These are phyloP conservation scores for Fusarium proliferatum DNA, from an alignment of 2,329 filamentous ascomycete genomes.

Conservation along the genomic window DNA sequence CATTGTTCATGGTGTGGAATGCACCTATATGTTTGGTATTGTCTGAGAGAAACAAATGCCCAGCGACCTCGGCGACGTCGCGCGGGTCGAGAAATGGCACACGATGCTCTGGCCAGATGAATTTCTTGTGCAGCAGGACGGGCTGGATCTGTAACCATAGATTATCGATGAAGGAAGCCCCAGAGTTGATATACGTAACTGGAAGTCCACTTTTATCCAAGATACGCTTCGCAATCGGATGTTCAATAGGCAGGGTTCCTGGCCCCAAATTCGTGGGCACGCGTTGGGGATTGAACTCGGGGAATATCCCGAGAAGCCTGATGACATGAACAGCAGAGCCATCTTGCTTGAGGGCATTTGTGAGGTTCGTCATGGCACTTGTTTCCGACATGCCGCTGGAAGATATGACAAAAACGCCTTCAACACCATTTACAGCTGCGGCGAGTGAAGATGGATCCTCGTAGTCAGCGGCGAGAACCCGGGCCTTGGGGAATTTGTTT, in stretches of 20 bases:
- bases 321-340: neutral
- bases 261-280: fast-evolving
- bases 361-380: neutral
- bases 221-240: neutral
- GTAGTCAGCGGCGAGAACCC: fast-evolving
- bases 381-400: neutral
- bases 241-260: neutral
- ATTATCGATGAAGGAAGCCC: neutral
- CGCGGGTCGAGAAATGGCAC: neutral
- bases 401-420: neutral
- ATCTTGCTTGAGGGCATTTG: fast-evolving
- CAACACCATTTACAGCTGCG: fast-evolving
- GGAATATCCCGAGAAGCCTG: neutral
- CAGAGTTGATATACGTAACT: fast-evolving
- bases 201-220: neutral
- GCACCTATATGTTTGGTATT: fast-evolving
- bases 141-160: neutral
- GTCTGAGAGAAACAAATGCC: neutral
- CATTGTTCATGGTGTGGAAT: neutral
- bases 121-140: neutral
- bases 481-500: neutral
- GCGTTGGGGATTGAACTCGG: neutral
- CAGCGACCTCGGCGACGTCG: neutral
- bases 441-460: neutral
- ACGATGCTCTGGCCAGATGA: neutral